Percentiles rank a stretch among this genome's conserved stretches.
phyloP scores from a whole-genome alignment of 495 filamentous ascomycete species.

The Aspergillus nanangensis region DNA sequence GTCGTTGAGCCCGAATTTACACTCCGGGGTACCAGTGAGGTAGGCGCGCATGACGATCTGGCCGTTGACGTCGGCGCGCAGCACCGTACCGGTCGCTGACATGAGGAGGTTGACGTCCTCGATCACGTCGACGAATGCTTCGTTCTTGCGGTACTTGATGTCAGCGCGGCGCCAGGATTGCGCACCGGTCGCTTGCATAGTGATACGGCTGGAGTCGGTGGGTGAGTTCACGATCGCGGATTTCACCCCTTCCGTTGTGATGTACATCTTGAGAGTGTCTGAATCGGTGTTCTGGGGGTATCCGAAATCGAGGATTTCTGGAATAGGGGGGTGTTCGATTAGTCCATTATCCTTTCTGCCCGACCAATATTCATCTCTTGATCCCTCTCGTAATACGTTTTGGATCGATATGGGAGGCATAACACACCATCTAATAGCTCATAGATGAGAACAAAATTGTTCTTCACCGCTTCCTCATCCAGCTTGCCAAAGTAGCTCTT shows the following conservation, averaged over 20 bases:
- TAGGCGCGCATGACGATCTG: conserved; percentile 99
- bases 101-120: conserved; percentile 99
- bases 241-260: conserved; percentile 98
- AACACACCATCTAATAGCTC: conserved; percentile 87
- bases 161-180: conserved; percentile 95
- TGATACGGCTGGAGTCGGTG: conserved; percentile 87
- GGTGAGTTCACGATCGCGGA: conserved; percentile 73
- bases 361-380: too few relatives aligned
- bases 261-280: conserved; percentile 99
- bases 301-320: conserved; percentile 98
- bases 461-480: conserved; percentile 99
- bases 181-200: conserved; percentile 97
- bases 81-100: conserved; percentile 90
- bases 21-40: conserved; percentile 93
- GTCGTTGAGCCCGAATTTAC: conserved; percentile 99
- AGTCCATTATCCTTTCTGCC: too few relatives aligned
- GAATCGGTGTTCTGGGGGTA: conserved; percentile 99
- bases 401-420: background rate
- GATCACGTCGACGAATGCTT: conserved; percentile 98
- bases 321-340: background rate
- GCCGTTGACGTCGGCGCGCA: conserved; percentile 94
- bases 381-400: background rate
- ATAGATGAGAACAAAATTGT: conserved; percentile 98
- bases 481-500: conserved; percentile 98
- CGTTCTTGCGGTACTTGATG: conserved; percentile 99